phyloP scores from a whole-genome alignment of 148 eudicot genomes.

The Cornus florida region DNA sequence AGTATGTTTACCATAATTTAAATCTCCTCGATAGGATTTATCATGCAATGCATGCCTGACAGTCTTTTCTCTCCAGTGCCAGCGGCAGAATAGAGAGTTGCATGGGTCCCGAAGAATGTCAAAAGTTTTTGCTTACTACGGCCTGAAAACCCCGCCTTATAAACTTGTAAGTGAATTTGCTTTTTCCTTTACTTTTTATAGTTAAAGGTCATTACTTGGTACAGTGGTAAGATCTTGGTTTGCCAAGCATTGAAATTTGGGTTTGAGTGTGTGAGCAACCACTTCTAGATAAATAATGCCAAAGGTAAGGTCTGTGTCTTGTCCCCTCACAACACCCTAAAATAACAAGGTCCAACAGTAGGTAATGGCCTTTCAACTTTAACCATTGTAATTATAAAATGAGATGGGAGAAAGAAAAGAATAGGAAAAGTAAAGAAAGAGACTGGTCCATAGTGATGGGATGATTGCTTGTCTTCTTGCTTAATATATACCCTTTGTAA shows the following conservation, averaged over 20 bases:
- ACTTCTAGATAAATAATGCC: no score
- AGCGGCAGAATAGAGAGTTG: constrained; percentile 35
- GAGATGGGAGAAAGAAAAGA: neutral
- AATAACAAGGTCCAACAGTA: no score
- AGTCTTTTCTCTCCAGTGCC: constrained; percentile 17
- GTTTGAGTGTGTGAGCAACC: neutral
- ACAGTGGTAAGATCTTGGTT: neutral
- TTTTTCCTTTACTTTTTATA: neutral
- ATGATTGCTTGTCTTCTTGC: neutral
- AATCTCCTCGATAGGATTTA: neutral
- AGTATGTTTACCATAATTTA: neutral
- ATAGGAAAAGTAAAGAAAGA: neutral
- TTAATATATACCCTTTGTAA: neutral
- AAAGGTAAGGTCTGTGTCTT: no score
- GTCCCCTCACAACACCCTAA: no score
- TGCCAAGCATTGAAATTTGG: no score
- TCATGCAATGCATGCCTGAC: neutral
- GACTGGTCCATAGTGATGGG: no score
- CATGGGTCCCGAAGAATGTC: constrained; percentile 24
- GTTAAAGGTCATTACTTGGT: neutral
- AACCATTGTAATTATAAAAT: no score
- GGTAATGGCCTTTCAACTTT: no score
- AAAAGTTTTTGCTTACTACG: constrained; percentile 65
- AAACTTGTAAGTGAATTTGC: constrained; percentile 60
- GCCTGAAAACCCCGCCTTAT: constrained; percentile 75